Evolutionary conservation across 2,329 filamentous ascomycete genomes (phyloP).

Genomic region (Gnomoniopsis sp.): DNA sequence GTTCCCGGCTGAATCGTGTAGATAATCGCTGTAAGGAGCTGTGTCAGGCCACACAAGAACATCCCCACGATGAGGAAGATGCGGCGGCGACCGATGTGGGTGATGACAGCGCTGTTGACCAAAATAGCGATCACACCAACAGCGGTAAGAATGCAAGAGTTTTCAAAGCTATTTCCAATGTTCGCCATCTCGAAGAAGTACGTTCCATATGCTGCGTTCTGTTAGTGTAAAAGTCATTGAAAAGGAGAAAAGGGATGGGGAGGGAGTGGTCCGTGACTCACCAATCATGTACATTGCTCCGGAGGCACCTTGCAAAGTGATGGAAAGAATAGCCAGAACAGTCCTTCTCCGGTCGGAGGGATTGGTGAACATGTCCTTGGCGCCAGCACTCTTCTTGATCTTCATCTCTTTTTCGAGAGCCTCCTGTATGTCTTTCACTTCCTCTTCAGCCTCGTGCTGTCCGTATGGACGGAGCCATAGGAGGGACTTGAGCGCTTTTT

Average conservation of each 20-base stretch:
- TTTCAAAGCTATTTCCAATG: constrained; percentile 53
- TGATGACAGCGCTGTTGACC: constrained; percentile 50
- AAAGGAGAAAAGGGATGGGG: neutral
- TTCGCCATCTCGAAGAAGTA: constrained; percentile 61
- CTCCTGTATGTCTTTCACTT: constrained; percentile 35
- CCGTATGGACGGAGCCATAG: constrained; percentile 29
- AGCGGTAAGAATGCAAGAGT: constrained; percentile 51
- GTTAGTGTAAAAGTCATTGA: neutral
- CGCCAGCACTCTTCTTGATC: constrained; percentile 28
- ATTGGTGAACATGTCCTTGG: constrained; percentile 47
- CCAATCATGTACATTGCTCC: constrained; percentile 42
- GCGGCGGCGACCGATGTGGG: constrained; percentile 49
- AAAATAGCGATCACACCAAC: constrained; percentile 54
- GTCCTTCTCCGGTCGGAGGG: constrained; percentile 51
- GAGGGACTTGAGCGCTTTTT: constrained; percentile 30
- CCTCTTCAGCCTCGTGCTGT: constrained; percentile 28
- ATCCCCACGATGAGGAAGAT: constrained; percentile 51
- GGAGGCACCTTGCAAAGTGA: constrained; percentile 50
- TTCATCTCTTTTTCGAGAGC: constrained; percentile 32
- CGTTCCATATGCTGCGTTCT: constrained; percentile 45
- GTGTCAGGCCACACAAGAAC: constrained; percentile 47
- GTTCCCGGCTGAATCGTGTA: constrained; percentile 43
- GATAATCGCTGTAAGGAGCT: constrained; percentile 50
- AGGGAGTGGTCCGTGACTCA: too few species aligned
- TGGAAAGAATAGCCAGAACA: constrained; percentile 41